Base-by-base conservation (phyloP, 495 filamentous ascomycete genomes). In the Penicillium cataractarum region DNA sequence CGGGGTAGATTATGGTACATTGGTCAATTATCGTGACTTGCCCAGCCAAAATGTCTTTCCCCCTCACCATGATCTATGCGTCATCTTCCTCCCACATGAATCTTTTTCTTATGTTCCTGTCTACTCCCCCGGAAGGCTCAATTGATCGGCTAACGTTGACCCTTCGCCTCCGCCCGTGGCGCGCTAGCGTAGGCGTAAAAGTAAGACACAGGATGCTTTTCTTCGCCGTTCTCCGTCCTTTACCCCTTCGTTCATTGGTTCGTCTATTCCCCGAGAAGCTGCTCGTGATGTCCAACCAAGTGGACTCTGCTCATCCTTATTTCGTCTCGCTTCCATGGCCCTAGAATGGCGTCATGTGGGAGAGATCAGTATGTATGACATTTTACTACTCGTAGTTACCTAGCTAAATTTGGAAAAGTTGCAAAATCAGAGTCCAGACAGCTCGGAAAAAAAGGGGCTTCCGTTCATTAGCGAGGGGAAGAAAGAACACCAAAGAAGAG, bases 291-390 rank as follows among this genome's bases (percentile, higher is more conserved):
- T 42, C 32, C 32, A 53, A 48, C 39, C 17, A 55, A 19, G 19
- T 32, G 42, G 56, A 21, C 56, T 24, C 27, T 48, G 59, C 26
- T 5, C 52, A 61, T 61, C 59, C 59, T 61, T 61, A 61, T 61
- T 61, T 61, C 59, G 31, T 54, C 55, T 55, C 49, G 22, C 59
- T 55, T 40, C 42, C 22, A 35, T 7, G 17, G 37, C 37, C 39
- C 51, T 8, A 17, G 31, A 21, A 55, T 55, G 50, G 59, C 59
- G 59, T 61, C 59, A 61, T 61, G 39, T 8, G 15, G 8, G 19
- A 42, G 32, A 19, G 19, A 32, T 31, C 51, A 17, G 26, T 9
- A 17, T 35, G 31, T 32, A 35, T n/a, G 51, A 54, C 51, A 54
- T 35, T 7, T 35, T 22, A 1, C 4, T 46, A 15, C 21, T 46